A percentile compares a stretch with the other conserved stretches of the same genome.
These are phyloP conservation scores for Trichoderma hamatum DNA, from an alignment of 2,329 filamentous ascomycete genomes.

Conservation along the genomic window DNA sequence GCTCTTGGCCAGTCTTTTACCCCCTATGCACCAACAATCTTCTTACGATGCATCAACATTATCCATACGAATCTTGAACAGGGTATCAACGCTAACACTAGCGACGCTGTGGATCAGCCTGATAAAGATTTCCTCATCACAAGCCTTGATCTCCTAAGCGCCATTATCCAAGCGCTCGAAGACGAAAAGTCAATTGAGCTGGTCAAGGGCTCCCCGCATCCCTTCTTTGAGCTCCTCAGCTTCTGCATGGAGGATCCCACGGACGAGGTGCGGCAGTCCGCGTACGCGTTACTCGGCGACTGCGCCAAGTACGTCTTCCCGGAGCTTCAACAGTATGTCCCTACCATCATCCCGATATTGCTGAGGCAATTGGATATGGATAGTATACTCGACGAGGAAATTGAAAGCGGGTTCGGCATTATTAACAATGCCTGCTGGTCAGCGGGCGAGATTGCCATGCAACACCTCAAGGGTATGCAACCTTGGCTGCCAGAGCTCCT, in stretches of 20 bases:
- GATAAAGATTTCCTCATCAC: constrained; percentile 98
- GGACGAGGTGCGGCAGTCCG: constrained; percentile 93
- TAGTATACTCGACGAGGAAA: constrained; percentile 73
- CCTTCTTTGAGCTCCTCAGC: constrained; percentile 86
- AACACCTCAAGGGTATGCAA: constrained; percentile 72
- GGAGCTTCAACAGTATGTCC: constrained; percentile 74
- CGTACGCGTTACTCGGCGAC: constrained; percentile 92
- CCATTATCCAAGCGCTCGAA: constrained; percentile 88
- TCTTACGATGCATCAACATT: constrained; percentile 83
- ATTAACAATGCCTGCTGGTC: constrained; percentile 99
- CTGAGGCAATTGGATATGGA: constrained; percentile 86
- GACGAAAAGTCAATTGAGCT: constrained; percentile 73
- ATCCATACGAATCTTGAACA: constrained; percentile 91
- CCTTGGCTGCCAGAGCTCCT: constrained; percentile 79
- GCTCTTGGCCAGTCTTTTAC: constrained; percentile 82
- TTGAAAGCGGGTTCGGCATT: constrained; percentile 84
- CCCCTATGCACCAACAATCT: constrained; percentile 84
- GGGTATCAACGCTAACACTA: constrained; percentile 68
- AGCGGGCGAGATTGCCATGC: constrained; percentile 85
- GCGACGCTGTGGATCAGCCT: constrained; percentile 71
- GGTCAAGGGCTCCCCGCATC: constrained; percentile 73
- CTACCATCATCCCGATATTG: constrained; percentile 76
- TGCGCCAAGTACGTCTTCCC: constrained; percentile 90
- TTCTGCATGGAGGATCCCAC: constrained; percentile 91
- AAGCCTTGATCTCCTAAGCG: constrained; percentile 88